These are phyloP conservation scores for Peniophora sp. DNA, from an alignment of 1,284 basidiomycete genomes.

Conservation along the genomic window DNA sequence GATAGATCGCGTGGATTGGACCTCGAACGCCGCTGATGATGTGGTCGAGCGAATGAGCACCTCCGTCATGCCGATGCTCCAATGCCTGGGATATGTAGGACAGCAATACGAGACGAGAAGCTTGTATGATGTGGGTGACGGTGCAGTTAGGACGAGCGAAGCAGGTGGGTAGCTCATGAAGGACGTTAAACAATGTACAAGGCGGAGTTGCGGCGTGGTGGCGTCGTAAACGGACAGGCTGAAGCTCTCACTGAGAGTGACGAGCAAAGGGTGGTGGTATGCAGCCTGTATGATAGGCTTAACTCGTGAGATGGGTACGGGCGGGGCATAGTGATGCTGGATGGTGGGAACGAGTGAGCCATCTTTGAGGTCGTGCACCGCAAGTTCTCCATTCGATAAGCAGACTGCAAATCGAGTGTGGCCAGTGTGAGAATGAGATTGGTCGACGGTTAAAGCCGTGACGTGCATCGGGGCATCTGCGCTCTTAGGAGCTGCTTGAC, in stretches of 20 bases:
- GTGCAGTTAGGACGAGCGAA: conserved; percentile 59
- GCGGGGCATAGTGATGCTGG: conserved; percentile 42
- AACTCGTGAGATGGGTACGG: conserved; percentile 27
- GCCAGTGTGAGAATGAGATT: conserved; percentile 43
- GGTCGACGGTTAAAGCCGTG: conserved; percentile 60
- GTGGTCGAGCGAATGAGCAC: conserved; percentile 21
- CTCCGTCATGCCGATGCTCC: conserved; percentile 73
- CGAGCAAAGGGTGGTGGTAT: conserved; percentile 70
- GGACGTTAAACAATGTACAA: conserved; percentile 58
- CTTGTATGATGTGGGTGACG: conserved; percentile 53
- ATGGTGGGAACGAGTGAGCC: conserved; percentile 19
- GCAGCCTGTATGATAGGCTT: conserved; percentile 53
- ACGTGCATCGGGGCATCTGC: conserved; percentile 26
- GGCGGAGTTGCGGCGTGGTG: conserved; percentile 36
- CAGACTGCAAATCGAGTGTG: conserved; percentile 41
- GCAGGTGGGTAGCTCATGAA: conserved; percentile 71
- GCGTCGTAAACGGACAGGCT: conserved; percentile 63
- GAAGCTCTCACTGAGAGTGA: conserved; percentile 60
- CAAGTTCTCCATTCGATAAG: conserved; percentile 61
- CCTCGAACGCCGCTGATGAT: conserved; percentile 11
- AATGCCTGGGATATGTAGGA: conserved; percentile 74
- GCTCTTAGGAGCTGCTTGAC: not conserved
- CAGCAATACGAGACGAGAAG: conserved; percentile 63
- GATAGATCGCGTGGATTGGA: conserved; percentile 44
- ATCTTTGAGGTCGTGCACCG: conserved; percentile 30